Evolutionary conservation across 2,329 filamentous ascomycete genomes (phyloP).

Genomic region (Penicillium corylophilum): DNA sequence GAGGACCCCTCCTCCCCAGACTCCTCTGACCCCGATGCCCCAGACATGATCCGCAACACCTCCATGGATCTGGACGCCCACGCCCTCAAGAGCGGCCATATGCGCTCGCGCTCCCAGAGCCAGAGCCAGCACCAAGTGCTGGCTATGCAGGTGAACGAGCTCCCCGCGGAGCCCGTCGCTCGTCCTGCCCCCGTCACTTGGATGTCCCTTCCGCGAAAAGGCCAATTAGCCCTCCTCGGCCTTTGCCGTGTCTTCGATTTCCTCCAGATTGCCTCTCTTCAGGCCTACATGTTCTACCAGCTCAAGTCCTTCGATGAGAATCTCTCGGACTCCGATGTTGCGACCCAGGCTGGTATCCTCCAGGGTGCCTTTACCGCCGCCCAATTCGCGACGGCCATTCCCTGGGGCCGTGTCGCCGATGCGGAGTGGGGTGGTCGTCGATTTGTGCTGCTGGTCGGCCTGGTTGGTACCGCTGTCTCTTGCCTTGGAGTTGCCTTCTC

Average conservation of each 20-base stretch:
- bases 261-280: constrained; percentile 40
- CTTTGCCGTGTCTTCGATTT: constrained; percentile 44
- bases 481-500: constrained; percentile 69
- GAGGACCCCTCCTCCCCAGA: constrained; percentile 28
- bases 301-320: constrained; percentile 69
- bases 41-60: constrained; percentile 32
- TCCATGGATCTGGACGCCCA: constrained; percentile 30
- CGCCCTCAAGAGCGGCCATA: constrained; percentile 21
- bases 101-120: constrained; percentile 33
- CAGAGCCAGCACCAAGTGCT: constrained; percentile 27
- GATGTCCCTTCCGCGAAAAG: constrained; percentile 41
- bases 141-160: constrained; percentile 20
- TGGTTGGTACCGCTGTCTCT: constrained; percentile 66
- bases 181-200: constrained; percentile 37
- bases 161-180: constrained; percentile 11
- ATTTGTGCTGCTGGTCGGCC: constrained; percentile 71
- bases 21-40: constrained; percentile 20
- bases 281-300: constrained; percentile 80
- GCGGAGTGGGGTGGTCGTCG: constrained; percentile 69
- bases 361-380: constrained; percentile 75
- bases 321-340: constrained; percentile 60
- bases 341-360: constrained; percentile 72
- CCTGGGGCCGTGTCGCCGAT: constrained; percentile 71
- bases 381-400: constrained; percentile 76
- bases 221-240: constrained; percentile 37